Evolutionary conservation across 2,329 filamentous ascomycete species (phyloP), one percentile per base, ranked within the genome.

Genomic region (Berkeleyomyces rouxiae): DNA sequence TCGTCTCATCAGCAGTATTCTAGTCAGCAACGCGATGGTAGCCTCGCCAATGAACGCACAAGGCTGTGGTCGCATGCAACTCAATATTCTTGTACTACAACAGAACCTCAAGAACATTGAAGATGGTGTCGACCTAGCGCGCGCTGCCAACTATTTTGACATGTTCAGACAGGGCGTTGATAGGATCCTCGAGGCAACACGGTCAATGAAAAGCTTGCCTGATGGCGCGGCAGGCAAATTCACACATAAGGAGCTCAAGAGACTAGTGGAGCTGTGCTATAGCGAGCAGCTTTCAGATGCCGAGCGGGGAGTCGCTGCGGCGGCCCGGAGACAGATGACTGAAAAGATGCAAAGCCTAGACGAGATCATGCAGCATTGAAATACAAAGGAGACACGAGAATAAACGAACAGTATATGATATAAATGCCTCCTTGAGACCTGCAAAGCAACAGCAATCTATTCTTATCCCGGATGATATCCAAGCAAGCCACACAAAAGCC

Each of bases 51-150:
- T 99, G 84, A 96, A 99, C 72, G 76, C 75, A 44, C 82, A 87
- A 68, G 93, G 93, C 49, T 88, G 86, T 65, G 83, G 85, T n/a
- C 82, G 90, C 44, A 90, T 99, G 82, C 86, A 64, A 71, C 82
- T 97, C 69, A 96, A 99, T 71, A 90, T 96, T 58, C 80, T 96
- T 33, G 93, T 99, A 47, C 77, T 99, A 60, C 92, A 97, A 74
- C 93, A 99, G 71, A 96, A 96, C 69, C 82, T 99, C 62, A 96
- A 96, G 76, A 95, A 95, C 67, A 85, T 99, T 61, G 90, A 93
- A 72, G 78, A 82, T 1, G 81, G 80, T 7, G 85, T 88, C 2
- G 79, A 81, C 63, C 76, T 92, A 37, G 77, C 78, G 3, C 76
- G 82, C 43, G 82, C 85, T 0, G 79, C 82, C 23, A 79, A 81